A percentile compares a stretch with the other conserved stretches of the same genome.
Conservation (phyloP, 2,329 filamentous ascomycete genomes). For the Coniella vitis region DNA sequence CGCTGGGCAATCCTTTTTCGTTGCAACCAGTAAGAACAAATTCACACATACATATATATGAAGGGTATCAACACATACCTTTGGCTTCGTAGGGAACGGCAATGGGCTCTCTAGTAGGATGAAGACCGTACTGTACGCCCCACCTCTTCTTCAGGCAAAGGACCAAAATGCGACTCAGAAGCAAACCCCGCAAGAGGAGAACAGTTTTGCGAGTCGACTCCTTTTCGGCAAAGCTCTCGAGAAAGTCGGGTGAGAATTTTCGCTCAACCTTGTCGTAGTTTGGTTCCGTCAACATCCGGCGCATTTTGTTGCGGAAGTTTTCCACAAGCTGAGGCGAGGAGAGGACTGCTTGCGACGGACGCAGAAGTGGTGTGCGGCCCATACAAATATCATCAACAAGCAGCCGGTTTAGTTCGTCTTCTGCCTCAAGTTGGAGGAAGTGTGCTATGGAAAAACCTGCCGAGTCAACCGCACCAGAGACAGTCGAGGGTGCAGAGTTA, state of each 20-base stretch:
- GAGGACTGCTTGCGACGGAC: constrained; percentile 20
- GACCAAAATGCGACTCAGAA: constrained; percentile 53
- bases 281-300: constrained; percentile 21
- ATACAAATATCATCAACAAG: constrained; percentile 35
- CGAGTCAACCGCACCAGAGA: constrained; percentile 12
- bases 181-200: constrained; percentile 55
- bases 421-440: constrained; percentile 43
- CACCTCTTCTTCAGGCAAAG: constrained; percentile 56
- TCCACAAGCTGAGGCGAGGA: constrained; percentile 17
- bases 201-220: constrained; percentile 29
- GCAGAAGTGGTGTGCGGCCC: constrained; percentile 26
- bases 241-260: constrained; percentile 18
- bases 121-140: constrained; percentile 59
- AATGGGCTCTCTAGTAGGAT: constrained; percentile 47
- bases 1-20: constrained; percentile 46
- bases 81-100: constrained; percentile 64
- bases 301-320: background rate
- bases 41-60: no score
- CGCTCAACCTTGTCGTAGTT: constrained; percentile 17
- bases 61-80: background rate
- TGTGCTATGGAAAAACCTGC: constrained; percentile 48
- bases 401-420: constrained; percentile 34
- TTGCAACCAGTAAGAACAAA: no score
- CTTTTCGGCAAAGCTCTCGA: constrained; percentile 26
- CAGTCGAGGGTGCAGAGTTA: no score